Base-by-base conservation (phyloP, 305 asterid species). In the Caryopteris hybrid region DNA sequence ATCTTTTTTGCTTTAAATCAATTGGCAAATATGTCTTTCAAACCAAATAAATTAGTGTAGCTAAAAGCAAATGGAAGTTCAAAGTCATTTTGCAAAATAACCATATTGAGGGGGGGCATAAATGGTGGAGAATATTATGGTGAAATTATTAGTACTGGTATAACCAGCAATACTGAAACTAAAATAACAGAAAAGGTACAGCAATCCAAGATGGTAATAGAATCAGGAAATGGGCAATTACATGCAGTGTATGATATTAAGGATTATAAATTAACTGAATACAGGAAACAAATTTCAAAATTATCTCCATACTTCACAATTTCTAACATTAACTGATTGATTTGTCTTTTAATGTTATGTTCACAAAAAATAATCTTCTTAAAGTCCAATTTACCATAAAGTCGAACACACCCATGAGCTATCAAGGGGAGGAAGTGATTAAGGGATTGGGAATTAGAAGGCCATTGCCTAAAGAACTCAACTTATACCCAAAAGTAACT, bases 331-430 rank as follows among this genome's bases (percentile, higher is more conserved):
- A 31, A 68, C 61, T 16, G 27, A 54, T 16, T 31, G 10, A 7
- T 60, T 61, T 50, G 5, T 47, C 47, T 61, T 27, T 27, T 14
- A 16, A 8, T 56, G n/a, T 50, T 27, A 43, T 23, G 29, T 41
- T 33, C 46, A 43, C 16, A 58, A 25, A 21, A 36, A 27, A 29
- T 55, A 38, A 56, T n/a, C n/a, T n/a, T n/a, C 13, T 65, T 10
- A 22, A 48, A 20, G 36, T 25, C 50, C 21, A 68, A 59, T 20
- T 45, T 43, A 56, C 50, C 45, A n/a, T 22, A 52, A 29, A 70
- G 57, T 65, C 14, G 18, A 70, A 63, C 60, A 66, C 66, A 61
- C 72, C 23, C 39, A 56, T 41, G 53, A 45, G 51, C 34, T 46
- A 42, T 55, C 43, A 54, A 47, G 41, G 61, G 57, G 23, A 18